These are phyloP conservation scores for Buxus sempervirens DNA, from an alignment of 164 flowering plant species.

Conservation along the genomic window DNA sequence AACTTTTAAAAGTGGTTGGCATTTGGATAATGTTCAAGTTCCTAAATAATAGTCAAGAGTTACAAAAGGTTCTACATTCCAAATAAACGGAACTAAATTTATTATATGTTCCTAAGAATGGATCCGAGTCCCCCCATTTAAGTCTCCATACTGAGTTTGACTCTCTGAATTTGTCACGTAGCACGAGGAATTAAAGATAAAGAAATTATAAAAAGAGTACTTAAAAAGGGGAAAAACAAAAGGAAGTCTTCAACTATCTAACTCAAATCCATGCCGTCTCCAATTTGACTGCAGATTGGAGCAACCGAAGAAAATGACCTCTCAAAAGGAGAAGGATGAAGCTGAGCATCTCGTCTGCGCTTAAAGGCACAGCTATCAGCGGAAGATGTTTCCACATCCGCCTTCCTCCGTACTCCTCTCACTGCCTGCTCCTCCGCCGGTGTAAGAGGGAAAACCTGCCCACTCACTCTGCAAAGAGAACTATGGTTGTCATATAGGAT, in stretches of 20 bases:
- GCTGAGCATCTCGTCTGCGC: constrained; percentile 80
- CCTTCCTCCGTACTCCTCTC: constrained; percentile 89
- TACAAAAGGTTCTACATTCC: constrained; percentile 35
- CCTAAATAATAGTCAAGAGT: constrained; percentile 23
- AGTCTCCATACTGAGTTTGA: constrained; percentile 26
- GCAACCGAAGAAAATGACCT: constrained; percentile 73
- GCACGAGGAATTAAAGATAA: too few relatives aligned
- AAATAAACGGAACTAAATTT: constrained; percentile 30
- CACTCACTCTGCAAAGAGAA: constrained; percentile 92
- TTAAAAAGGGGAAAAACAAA: constrained; percentile 16
- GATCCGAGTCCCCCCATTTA: constrained; percentile 30
- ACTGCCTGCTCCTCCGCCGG: constrained; percentile 80
- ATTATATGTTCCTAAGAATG: constrained; percentile 48
- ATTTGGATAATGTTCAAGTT: constrained; percentile 14
- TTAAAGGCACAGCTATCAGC: constrained; percentile 70
- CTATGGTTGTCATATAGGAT: constrained; percentile 88
- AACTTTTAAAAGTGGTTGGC: background rate
- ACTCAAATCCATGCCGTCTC: constrained; percentile 96
- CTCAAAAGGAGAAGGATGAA: constrained; percentile 92
- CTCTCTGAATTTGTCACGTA: constrained; percentile 19
- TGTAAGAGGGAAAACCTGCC: constrained; percentile 79
- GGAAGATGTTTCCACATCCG: constrained; percentile 61
- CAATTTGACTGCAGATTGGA: constrained; percentile 93
- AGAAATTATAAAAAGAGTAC: constrained; percentile 8
- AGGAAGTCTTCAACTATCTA: constrained; percentile 26